A percentile compares a stretch with the other conserved stretches of the same genome.
These are phyloP conservation scores for Globisporangium lucens DNA, from an alignment of 352 stramenopile genomes.

Conservation along the genomic window DNA sequence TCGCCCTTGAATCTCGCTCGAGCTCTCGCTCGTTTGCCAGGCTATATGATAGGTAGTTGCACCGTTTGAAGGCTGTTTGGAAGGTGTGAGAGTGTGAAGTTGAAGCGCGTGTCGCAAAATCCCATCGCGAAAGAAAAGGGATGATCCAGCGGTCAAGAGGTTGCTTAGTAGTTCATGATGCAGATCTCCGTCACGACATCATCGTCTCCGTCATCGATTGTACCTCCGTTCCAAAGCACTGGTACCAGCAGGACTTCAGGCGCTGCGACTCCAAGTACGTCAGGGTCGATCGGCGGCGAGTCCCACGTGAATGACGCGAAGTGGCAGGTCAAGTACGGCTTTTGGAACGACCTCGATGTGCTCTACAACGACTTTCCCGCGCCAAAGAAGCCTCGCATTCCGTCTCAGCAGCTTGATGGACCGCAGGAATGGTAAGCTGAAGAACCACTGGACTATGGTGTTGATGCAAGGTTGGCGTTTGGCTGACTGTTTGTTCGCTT, in stretches of 20 bases:
- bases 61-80: not conserved
- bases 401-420: constrained; percentile 25
- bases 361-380: constrained; percentile 40
- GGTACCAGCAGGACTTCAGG: not conserved
- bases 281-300: not conserved
- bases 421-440: constrained; percentile 37
- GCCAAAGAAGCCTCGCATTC: constrained; percentile 44
- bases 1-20: not conserved
- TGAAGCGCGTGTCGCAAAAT: not conserved
- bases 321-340: constrained; percentile 60
- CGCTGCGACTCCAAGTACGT: not conserved
- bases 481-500: not conserved
- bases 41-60: not conserved
- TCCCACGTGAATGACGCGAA: not conserved
- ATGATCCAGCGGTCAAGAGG: not conserved
- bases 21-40: not conserved
- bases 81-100: not conserved
- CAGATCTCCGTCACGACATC: not conserved
- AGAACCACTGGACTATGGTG: not conserved
- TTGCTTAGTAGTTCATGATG: not conserved
- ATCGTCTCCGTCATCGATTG: not conserved
- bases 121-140: not conserved
- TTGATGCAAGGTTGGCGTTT: not conserved
- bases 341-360: constrained; percentile 52
- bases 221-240: too few relatives aligned